Base-by-base conservation (phyloP, 2,329 filamentous ascomycete species). In the Sporothrix pallida region DNA sequence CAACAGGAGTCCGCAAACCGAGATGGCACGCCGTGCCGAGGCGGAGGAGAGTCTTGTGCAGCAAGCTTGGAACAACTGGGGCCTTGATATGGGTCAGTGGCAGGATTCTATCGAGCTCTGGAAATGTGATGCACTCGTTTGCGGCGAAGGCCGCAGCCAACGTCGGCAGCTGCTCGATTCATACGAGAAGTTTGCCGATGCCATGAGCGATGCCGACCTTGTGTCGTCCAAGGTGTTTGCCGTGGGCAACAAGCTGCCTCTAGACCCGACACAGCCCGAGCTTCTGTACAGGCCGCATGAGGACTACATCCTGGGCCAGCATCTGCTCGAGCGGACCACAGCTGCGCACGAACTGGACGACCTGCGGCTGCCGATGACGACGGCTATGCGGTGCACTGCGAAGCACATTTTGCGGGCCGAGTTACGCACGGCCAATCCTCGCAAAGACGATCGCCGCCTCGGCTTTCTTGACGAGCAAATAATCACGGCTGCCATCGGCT, bases 1-100 rank as follows among this genome's bases (percentile, higher is more conserved):
- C 62, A 13, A 13, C n/a, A 46, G 5, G 5, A 17, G 8, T 20
- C 31, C 31, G 31, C 31, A 42, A 2, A 17, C 60, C 85, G 31
- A 37, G 31, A 37, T 7, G 31, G 26, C 73, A 67, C 70, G 78
- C 1, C 77, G 46, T 3, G 65, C 37, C 12, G n/a, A 71, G 85
- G 31, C 72, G 13, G 88, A 92, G 74, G 87, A 91, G 69, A 90
- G 93, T 77, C 81, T 91, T 2, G 81, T 92, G 75, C 85, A 86
- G 60, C 89, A 94, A 80, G 82, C 86, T 0, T 92, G 91, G 86
- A 84, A 90, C 50, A 87, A 89, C 75, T 95, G 93, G 91, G 82
- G 84, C 23, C 80, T 94, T 44, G 90, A 91, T 78, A 79, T 90
- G 26, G 86, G 87, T 17, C 86, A 91, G 74, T 90, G 89, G 83